A percentile compares a stretch with the other conserved stretches of the same genome.
Conservation (phyloP, 1,284 basidiomycete species). For the Porphyrellus sp. region DNA sequence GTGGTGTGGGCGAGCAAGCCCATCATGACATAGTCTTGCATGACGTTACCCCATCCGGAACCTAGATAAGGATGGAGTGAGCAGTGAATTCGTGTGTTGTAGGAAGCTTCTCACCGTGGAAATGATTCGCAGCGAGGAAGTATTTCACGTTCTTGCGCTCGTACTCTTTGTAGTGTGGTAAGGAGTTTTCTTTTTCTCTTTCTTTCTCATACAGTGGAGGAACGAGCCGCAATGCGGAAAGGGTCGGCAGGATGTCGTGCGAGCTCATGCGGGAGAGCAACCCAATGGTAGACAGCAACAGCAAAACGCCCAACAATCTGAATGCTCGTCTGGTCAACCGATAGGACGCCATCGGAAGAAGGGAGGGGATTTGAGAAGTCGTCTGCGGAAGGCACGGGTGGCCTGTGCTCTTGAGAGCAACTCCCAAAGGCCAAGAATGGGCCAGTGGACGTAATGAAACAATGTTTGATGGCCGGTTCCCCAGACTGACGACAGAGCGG, state of each 20-base stretch:
- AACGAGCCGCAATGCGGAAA: slow-evolving; percentile 1
- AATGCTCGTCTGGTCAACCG: slow-evolving; percentile 27
- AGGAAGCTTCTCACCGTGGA: slow-evolving; percentile 20
- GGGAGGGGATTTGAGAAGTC: neutral
- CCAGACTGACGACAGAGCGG: slow-evolving; percentile 3
- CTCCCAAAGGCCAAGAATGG: neutral
- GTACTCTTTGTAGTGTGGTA: slow-evolving; percentile 28
- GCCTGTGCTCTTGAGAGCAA: slow-evolving; percentile 3
- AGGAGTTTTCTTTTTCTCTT: slow-evolving; percentile 17
- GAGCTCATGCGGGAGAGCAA: slow-evolving; percentile 11
- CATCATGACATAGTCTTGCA: slow-evolving; percentile 41
- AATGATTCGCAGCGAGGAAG: slow-evolving; percentile 31
- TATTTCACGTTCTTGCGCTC: slow-evolving; percentile 25
- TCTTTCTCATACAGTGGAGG: slow-evolving; percentile 27
- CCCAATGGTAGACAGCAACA: slow-evolving; percentile 5
- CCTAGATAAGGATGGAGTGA: slow-evolving; percentile 19
- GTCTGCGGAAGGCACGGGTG: neutral
- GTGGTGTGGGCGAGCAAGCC: slow-evolving; percentile 33
- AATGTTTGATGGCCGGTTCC: no score
- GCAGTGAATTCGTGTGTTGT: neutral
- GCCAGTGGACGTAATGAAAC: neutral
- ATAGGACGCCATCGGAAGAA: slow-evolving; percentile 20
- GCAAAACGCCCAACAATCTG: slow-evolving; percentile 14
- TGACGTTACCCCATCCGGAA: slow-evolving; percentile 43
- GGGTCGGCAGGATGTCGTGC: neutral